Base-by-base conservation (phyloP, 83 land plant species). In the Isoetes engelmannii region DNA sequence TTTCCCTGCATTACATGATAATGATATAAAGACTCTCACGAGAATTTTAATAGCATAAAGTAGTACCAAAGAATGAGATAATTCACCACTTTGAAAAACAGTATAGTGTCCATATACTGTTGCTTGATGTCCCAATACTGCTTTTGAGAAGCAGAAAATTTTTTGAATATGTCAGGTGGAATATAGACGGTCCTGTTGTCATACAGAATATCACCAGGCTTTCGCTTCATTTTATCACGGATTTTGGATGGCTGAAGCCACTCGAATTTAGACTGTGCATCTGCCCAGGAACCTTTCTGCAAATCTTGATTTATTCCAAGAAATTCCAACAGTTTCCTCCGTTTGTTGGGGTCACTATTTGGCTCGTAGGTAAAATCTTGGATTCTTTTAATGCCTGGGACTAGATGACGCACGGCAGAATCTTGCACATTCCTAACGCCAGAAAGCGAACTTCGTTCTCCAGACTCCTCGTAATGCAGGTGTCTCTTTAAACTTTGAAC, bases 41-140 rank as follows among this genome's bases (percentile, higher is more conserved):
- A 71, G 49, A 21, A 71, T 42, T n/a, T 48, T 67, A 20, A 10
- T 21, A 7, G 45, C 56, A 20, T 46, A 71, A 44, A 37, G 69
- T 20, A 37, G 20, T 45, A 44, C 5, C 44, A 44, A 12, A 1
- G 46, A 17, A 71, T 21, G 10, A 4, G 3, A 63, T 28, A 9
- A 10, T 57, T 81, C 73, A 91, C 98, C 84, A 92, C 98, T 92
- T 92, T 92, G 72, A 92, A 92, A 66, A 92, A 92, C 21, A 92
- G 84, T 46, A 89, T 69, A 37, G 88, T 82, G 72, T 92, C 98
- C 98, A 92, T 92, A 70, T 92, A 92, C 63, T 87, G 84, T 48
- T 87, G 51, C 82, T 92, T 92, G 47, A 74, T 77, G 51, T 70
- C 69, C 98, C 98, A 92, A 68, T 92, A 92, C 70, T 92, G 98